phyloP scores from a whole-genome alignment of 352 stramenopile species.

The Phytopythium vexans region DNA sequence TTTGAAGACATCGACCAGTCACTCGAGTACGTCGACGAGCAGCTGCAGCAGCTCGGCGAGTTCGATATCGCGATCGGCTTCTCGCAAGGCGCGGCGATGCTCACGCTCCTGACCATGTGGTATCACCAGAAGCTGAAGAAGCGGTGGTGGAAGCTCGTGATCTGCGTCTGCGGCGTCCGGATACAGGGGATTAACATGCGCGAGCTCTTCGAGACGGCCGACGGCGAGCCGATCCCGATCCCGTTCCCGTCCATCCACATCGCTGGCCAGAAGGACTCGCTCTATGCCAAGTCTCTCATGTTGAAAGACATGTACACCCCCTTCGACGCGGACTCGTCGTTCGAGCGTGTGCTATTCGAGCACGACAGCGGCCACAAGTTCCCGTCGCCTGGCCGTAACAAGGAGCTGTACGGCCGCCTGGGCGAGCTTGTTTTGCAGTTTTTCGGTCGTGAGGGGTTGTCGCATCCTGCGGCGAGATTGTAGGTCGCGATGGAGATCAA shows the following conservation, averaged over 20 bases:
- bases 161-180: slow-evolving; percentile 45
- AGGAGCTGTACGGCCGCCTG: slow-evolving; percentile 38
- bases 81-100: slow-evolving; percentile 68
- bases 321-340: slow-evolving; percentile 24
- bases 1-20: slow-evolving; percentile 35
- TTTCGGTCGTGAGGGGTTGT: too few relatives aligned
- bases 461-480: slow-evolving; percentile 13
- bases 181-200: slow-evolving; percentile 32
- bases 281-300: slow-evolving; percentile 39
- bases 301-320: slow-evolving; percentile 43
- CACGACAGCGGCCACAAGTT: slow-evolving; percentile 65
- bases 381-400: slow-evolving; percentile 45
- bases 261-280: slow-evolving; percentile 38
- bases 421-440: slow-evolving; percentile 41
- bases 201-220: slow-evolving; percentile 36
- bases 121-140: slow-evolving; percentile 41
- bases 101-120: slow-evolving; percentile 59
- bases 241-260: slow-evolving; percentile 63
- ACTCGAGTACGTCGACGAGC: slow-evolving; percentile 54
- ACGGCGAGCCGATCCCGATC: slow-evolving; percentile 33
- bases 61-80: slow-evolving; percentile 80
- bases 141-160: slow-evolving; percentile 48
- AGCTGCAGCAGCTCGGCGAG: slow-evolving; percentile 53
- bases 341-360: slow-evolving; percentile 37
- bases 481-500: slow-evolving; percentile 14